Conservation (phyloP, 805 yeast species). For the Jamesozyma lodderae region DNA sequence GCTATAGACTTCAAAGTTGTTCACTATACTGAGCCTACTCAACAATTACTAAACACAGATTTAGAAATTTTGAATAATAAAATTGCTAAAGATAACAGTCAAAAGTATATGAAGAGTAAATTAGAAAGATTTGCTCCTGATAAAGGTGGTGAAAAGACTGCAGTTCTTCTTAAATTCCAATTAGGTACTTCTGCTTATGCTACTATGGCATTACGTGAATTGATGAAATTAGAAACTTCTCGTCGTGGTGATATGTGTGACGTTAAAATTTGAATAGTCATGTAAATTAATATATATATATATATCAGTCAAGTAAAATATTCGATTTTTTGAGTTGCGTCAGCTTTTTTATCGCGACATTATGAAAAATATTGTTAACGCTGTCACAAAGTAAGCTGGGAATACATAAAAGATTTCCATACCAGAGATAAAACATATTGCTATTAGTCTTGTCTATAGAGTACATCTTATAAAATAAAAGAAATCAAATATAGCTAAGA, state of each 20-base stretch:
- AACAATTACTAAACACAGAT: slow-evolving; percentile 75
- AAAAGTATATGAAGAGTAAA: slow-evolving; percentile 25
- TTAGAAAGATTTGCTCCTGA: slow-evolving; percentile 28
- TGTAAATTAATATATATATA: no score
- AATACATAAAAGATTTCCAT: no score
- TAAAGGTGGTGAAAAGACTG: slow-evolving; percentile 44
- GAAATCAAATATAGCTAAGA: no score
- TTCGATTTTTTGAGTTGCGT: no score
- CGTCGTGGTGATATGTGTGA: slow-evolving; percentile 42
- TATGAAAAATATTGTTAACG: no score
- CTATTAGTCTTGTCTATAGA: no score
- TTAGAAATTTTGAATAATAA: slow-evolving; percentile 42
- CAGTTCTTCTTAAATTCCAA: slow-evolving; percentile 67
- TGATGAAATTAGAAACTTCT: slow-evolving; percentile 69
- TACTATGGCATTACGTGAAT: slow-evolving; percentile 92
- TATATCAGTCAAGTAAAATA: no score
- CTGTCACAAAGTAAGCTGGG: no score
- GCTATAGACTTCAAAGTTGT: slow-evolving; percentile 53
- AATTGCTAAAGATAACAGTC: slow-evolving; percentile 27
- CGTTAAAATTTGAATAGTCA: slow-evolving; percentile 26
- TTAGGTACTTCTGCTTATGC: slow-evolving; percentile 88
- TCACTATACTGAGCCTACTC: slow-evolving; percentile 53
- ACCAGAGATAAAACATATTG: no score
- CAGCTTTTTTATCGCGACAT: no score
- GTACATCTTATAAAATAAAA: no score